Evolutionary conservation across 2,329 filamentous ascomycete species (phyloP).

Genomic region (Tricladium varicosporioides): DNA sequence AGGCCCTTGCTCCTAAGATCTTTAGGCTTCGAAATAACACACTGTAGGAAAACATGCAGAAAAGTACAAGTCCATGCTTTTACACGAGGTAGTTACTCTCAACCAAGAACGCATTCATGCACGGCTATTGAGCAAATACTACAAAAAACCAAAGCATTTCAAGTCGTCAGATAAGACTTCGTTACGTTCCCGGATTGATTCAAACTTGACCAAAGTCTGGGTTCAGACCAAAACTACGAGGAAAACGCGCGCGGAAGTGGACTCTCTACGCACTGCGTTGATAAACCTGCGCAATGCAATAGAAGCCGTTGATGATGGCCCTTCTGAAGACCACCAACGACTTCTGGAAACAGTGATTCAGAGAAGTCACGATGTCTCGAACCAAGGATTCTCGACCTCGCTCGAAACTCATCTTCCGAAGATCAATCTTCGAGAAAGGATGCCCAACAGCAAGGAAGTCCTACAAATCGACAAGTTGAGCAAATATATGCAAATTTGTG

Average conservation of each 20-base stretch:
- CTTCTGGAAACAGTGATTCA: constrained; percentile 4
- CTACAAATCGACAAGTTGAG: constrained; percentile 17
- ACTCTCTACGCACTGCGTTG: too few species aligned
- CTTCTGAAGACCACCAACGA: not conserved
- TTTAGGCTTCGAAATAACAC: too few species aligned
- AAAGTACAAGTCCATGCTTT: not conserved
- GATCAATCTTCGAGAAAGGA: not conserved
- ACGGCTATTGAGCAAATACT: too few species aligned
- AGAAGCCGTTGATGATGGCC: not conserved
- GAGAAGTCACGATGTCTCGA: constrained; percentile 2
- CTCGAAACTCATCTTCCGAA: constrained; percentile 1
- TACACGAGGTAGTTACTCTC: constrained; percentile 3
- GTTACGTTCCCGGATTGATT: too few species aligned
- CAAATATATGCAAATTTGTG: constrained; percentile 11
- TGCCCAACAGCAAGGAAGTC: not conserved
- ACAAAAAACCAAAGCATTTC: too few species aligned
- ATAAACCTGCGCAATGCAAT: not conserved
- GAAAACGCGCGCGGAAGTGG: too few species aligned
- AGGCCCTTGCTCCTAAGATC: not conserved
- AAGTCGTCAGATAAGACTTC: too few species aligned
- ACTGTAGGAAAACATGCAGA: not conserved
- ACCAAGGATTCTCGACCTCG: not conserved
- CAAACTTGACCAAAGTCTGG: too few species aligned
- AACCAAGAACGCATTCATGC: constrained; percentile 5
- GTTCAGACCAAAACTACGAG: too few species aligned